Evolutionary conservation across 2,329 filamentous ascomycete species (phyloP), one percentile per base, ranked within the genome.

Genomic region (Dryadomyces sulphureus): DNA sequence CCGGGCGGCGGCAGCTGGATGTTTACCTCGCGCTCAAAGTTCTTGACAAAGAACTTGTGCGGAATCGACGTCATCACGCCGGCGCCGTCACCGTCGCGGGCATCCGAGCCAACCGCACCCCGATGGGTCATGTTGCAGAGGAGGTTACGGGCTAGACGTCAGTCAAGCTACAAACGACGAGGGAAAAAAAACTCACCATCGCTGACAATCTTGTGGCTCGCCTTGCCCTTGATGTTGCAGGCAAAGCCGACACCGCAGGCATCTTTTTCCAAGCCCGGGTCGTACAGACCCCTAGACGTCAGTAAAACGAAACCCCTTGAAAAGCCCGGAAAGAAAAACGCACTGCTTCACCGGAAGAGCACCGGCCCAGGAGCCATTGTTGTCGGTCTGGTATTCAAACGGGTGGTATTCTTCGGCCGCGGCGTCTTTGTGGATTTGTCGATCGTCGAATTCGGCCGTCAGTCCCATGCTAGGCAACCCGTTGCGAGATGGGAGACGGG

Each of bases 41-140:
- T 94, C 75, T 96, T 98, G 62, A 94, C 73, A 65, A 98, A 96
- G 72, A 98, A 96, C 66, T 82, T 88, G 72, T 96, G 90, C 49
- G 92, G 92, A 59, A 98, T 94, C 50, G 89, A 95, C 55, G 90
- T 96, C 92, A 98, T 98, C 61, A 96, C 90, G 77, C 92, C 92
- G 58, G 92, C 92, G 64, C 92, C 92, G 63, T 98, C 92, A 62
- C 92, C 92, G 63, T 98, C 92, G 72, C 92, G 84, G 60, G 88
- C 88, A 72, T 98, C 92, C 50, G 92, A 96, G 56, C 92, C 92
- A 57, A 96, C 90, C 53, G 92, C 92, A 73, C 92, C 92, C 64
- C 92, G 84, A 73, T 98, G 92, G 73, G 92, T 96, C 92, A 98
- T 98, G 76, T 98, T 96, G 75, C 92, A 98, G 53, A 98, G 80